Percentiles rank a stretch among this genome's conserved stretches.
Evolutionary conservation across 345 rosid genomes (phyloP).

Genomic region (Triadica sebifera): DNA sequence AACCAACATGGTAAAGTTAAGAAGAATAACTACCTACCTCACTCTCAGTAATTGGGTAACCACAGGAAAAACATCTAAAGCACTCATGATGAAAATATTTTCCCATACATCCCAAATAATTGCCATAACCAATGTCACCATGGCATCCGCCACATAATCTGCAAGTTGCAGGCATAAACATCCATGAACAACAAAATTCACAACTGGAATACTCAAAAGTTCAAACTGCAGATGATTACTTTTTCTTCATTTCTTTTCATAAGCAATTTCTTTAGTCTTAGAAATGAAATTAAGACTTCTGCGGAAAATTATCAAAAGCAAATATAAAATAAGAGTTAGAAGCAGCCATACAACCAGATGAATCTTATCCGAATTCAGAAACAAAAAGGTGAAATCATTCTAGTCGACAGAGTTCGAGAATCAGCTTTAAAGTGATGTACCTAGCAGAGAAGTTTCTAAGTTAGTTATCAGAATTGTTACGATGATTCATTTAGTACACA

Average conservation of each 20-base stretch:
- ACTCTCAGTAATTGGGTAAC: constrained; percentile 66
- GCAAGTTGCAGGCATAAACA: constrained; percentile 22
- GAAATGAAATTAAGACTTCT: not conserved
- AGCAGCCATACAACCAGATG: not conserved
- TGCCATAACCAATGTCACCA: constrained; percentile 57
- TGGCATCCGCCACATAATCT: constrained; percentile 84
- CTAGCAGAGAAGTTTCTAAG: no score
- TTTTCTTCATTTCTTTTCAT: not conserved
- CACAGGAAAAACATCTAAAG: constrained; percentile 72
- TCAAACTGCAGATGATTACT: not conserved
- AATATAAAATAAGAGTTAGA: not conserved
- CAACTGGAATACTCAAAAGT: not conserved
- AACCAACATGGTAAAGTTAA: not conserved
- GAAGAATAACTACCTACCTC: constrained; percentile 62
- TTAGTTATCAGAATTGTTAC: no score
- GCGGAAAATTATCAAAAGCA: not conserved
- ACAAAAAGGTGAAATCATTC: no score
- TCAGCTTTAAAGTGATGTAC: no score
- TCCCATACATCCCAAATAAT: constrained; percentile 85
- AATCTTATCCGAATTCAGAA: not conserved
- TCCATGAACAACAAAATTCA: not conserved
- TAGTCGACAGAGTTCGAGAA: no score
- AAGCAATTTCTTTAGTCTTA: not conserved
- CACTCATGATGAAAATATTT: constrained; percentile 83
- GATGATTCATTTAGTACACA: no score